These are phyloP conservation scores for Pseudognaphalium luteoalbum DNA, from an alignment of 129 eudicot genomes.

Conservation along the genomic window DNA sequence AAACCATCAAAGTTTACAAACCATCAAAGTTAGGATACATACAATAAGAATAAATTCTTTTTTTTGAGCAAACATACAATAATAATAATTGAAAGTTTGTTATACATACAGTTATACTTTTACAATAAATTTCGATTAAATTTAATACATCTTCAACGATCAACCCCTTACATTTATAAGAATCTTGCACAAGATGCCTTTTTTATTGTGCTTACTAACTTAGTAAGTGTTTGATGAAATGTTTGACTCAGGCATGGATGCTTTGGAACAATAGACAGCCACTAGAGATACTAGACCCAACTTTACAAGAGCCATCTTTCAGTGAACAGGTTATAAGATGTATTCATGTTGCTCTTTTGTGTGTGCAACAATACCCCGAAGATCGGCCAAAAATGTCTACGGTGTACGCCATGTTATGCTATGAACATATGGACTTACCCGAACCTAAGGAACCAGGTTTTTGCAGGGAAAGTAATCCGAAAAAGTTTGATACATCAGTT, in stretches of 20 bases:
- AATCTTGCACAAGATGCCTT: no score
- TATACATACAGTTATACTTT: no score
- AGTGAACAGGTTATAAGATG: conserved; percentile 39
- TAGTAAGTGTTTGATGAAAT: not conserved
- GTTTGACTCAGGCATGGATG: conserved; percentile 49
- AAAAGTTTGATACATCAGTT: conserved; percentile 31
- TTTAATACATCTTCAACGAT: no score
- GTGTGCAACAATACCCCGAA: conserved; percentile 51
- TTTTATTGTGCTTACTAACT: not conserved
- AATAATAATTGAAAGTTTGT: no score
- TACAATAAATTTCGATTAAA: no score
- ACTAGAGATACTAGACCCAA: conserved; percentile 38
- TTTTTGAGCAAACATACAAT: no score
- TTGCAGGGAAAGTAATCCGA: conserved; percentile 29
- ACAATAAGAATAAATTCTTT: no score
- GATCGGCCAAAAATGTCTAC: conserved; percentile 52
- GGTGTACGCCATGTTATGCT: conserved; percentile 39
- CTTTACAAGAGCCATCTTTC: conserved; percentile 28
- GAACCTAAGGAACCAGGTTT: conserved; percentile 49
- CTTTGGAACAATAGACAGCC: conserved; percentile 43
- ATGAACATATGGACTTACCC: conserved; percentile 37
- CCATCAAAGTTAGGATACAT: no score
- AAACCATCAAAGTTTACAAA: no score
- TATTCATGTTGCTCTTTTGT: conserved; percentile 51
- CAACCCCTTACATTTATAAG: no score